A percentile compares a stretch with the other conserved stretches of the same genome.
These are phyloP conservation scores for Hericium rajendrae DNA, from an alignment of 768 basidiomycete genomes.

Conservation along the genomic window DNA sequence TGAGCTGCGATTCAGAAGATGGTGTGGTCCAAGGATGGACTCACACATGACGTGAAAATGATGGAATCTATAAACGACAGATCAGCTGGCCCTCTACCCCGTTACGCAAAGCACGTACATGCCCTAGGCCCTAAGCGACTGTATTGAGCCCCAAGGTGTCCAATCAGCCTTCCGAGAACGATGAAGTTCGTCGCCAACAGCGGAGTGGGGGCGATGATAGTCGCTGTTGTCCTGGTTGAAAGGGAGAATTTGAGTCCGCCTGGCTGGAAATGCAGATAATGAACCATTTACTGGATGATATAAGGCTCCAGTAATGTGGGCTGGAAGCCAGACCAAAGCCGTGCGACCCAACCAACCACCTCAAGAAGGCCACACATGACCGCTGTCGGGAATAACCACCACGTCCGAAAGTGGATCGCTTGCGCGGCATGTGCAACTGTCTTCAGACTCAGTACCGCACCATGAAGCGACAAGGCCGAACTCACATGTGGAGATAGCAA, in stretches of 20 bases:
- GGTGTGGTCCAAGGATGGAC: neutral
- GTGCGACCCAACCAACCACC: conserved; percentile 43
- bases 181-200: conserved; percentile 49
- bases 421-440: conserved; percentile 39
- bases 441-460: neutral
- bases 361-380: conserved; percentile 40
- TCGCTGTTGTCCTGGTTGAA: conserved; percentile 23
- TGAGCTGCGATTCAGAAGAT: neutral
- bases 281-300: conserved; percentile 32
- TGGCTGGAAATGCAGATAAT: neutral
- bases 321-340: conserved; percentile 38
- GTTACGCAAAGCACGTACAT: conserved; percentile 16
- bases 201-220: conserved; percentile 47
- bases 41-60: conserved; percentile 22
- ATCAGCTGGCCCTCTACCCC: too few relatives aligned
- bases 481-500: neutral
- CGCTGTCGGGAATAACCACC: conserved; percentile 45
- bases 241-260: neutral
- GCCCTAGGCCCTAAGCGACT: conserved; percentile 33
- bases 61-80: conserved; percentile 14
- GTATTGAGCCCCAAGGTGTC: conserved; percentile 34
- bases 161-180: conserved; percentile 39
- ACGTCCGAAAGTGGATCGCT: conserved; percentile 32
- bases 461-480: neutral
- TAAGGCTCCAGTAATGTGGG: conserved; percentile 20